Evolutionary conservation across 2,329 filamentous ascomycete genomes (phyloP), one percentile per base, ranked within the genome.

Genomic region (Bipolaris oryzae): DNA sequence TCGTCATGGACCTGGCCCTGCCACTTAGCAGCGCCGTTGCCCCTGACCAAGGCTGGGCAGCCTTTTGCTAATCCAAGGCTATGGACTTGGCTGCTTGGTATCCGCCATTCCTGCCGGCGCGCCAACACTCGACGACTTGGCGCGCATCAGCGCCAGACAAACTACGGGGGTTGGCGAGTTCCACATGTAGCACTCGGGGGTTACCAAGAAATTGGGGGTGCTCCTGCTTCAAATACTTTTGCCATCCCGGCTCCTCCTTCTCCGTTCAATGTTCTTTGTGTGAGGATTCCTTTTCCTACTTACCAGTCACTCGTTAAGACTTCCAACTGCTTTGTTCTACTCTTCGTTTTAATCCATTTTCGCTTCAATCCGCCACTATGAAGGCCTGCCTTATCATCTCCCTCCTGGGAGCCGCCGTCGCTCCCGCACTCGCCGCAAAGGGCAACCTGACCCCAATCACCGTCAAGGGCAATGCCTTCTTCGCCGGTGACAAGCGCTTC

Each of bases 401-500:
- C 60, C 47, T 64, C 11, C 44, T 74, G 37, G 66, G 64, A 45
- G 69, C 71, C 15, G 64, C 62, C 20, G 56, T 74, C 37, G 64
- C 62, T 42, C 67, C 72, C 9, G 68, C 59, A 31, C 60, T 74
- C 18, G 71, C 67, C 38, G 61, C 61, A 11, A 68, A 73, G 53
- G 72, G 72, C 66, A 80, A 77, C 42, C 69, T 86, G 25, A 80
- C 82, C 9, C 74, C 83, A 10, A 79, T 88, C 67, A 81, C 80
- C 21, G 84, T 87, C 62, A 83, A 83, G 73, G 85, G 86, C 69
- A 87, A 88, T 74, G 82, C 86, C 54, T 89, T 89, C 78, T 89
- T 85, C 72, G 80, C 84, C 58, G 85, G 84, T 43, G 67, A 83
- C 54, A 71, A 85, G 28, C 84, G 87, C 61, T 85, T 85, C 75